phyloP scores from a whole-genome alignment of 352 stramenopile genomes.

The Poterioochromonas sp. region DNA sequence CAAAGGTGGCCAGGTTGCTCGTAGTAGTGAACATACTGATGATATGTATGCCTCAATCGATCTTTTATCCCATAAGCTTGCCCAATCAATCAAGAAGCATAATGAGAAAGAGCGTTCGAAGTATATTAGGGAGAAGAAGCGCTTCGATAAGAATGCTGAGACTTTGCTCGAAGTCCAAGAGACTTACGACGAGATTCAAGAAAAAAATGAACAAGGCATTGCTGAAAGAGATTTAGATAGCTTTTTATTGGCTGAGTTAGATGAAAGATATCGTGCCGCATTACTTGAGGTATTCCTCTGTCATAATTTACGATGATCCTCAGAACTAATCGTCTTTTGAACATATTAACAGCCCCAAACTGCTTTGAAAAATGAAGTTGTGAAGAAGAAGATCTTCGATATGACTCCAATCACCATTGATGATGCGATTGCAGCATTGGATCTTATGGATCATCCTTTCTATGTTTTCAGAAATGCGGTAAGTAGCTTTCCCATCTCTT shows the following conservation, averaged over 20 bases:
- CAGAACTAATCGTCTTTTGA: background rate
- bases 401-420: constrained; percentile 54
- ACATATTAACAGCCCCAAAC: background rate
- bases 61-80: constrained; percentile 44
- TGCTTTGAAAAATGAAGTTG: background rate
- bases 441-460: constrained; percentile 66
- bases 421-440: constrained; percentile 60
- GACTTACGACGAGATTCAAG: background rate
- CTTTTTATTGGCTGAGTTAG: background rate
- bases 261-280: background rate
- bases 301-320: background rate
- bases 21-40: constrained; percentile 48
- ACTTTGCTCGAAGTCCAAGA: no score
- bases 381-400: constrained; percentile 49
- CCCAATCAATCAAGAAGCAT: background rate
- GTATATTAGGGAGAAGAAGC: background rate
- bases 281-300: background rate
- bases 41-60: constrained; percentile 63
- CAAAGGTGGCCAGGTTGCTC: constrained; percentile 51
- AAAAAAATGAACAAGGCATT: background rate
- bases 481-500: background rate
- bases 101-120: constrained; percentile 1
- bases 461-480: constrained; percentile 59
- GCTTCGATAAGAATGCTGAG: no score
- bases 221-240: background rate